Evolutionary conservation across 1,284 basidiomycete genomes (phyloP).

Genomic region (Ustilago sp.): DNA sequence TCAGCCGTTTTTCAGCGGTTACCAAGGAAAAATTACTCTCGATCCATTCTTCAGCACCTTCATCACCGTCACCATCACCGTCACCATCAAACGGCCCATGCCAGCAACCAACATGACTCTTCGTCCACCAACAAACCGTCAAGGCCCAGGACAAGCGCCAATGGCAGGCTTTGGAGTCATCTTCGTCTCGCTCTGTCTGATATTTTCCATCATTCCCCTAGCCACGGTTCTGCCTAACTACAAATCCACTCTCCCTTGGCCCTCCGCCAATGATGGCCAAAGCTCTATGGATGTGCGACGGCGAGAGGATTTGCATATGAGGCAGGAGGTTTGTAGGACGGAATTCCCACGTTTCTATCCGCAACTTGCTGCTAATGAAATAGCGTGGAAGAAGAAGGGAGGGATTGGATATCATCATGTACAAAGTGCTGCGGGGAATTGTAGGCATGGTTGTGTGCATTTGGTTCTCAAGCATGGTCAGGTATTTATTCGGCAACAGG

Average conservation of each 20-base stretch:
- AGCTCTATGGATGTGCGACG: slow-evolving; percentile 2
- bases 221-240: slow-evolving; percentile 20
- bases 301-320: slow-evolving; percentile 21
- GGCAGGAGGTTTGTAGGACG: slow-evolving; percentile 22
- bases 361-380: slow-evolving; percentile 34
- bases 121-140: background rate
- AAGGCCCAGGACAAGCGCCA: slow-evolving; percentile 17
- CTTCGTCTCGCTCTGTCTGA: slow-evolving; percentile 35
- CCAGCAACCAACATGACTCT: background rate
- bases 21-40: background rate
- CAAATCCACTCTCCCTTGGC: background rate
- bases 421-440: slow-evolving; percentile 32
- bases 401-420: slow-evolving; percentile 35
- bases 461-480: slow-evolving; percentile 48
- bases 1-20: background rate
- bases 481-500: slow-evolving; percentile 35
- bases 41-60: background rate
- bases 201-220: slow-evolving; percentile 38
- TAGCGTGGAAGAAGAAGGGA: slow-evolving; percentile 38
- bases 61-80: background rate
- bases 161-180: slow-evolving; percentile 33
- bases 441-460: slow-evolving; percentile 40
- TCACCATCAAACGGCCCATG: background rate
- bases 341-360: slow-evolving; percentile 56
- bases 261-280: background rate